phyloP scores from a whole-genome alignment of 192 early-diverging fungal genomes.

The Phlyctochytrium bullatum region DNA sequence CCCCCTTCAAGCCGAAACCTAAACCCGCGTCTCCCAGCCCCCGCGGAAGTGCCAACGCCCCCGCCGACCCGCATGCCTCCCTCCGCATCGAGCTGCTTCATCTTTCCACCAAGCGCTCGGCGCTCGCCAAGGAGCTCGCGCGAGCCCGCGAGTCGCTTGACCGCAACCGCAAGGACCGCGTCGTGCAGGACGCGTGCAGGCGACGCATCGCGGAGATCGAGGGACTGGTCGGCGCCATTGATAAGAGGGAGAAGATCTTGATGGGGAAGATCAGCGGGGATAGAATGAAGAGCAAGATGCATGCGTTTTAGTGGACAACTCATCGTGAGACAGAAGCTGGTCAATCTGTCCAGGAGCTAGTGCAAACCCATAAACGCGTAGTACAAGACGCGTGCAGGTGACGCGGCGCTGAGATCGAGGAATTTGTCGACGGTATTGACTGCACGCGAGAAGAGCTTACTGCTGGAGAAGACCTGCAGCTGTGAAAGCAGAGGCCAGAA shows the following conservation, averaged over 20 bases:
- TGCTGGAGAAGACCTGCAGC: not conserved
- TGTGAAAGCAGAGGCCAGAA: not conserved
- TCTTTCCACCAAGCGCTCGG: not conserved
- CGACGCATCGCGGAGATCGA: not conserved
- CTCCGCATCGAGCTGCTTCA: not conserved
- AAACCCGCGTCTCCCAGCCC: not conserved
- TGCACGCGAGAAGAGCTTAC: not conserved
- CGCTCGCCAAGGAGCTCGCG: not conserved
- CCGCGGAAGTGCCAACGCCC: not conserved
- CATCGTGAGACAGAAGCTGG: too few species aligned
- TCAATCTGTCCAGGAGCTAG: not conserved
- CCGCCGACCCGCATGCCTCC: not conserved
- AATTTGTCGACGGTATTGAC: not conserved
- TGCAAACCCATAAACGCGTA: not conserved
- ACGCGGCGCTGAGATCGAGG: not conserved
- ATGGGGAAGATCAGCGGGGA: not conserved
- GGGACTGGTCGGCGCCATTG: not conserved
- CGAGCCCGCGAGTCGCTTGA: not conserved
- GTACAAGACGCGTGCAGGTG: not conserved
- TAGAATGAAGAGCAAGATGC: not conserved
- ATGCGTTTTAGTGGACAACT: too few species aligned
- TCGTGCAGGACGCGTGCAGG: not conserved
- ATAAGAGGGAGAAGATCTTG: not conserved
- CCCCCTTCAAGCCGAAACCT: not conserved
- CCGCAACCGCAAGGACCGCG: not conserved